phyloP scores from a whole-genome alignment of 108 stramenopile species.

The Nannochloropsis salina region DNA sequence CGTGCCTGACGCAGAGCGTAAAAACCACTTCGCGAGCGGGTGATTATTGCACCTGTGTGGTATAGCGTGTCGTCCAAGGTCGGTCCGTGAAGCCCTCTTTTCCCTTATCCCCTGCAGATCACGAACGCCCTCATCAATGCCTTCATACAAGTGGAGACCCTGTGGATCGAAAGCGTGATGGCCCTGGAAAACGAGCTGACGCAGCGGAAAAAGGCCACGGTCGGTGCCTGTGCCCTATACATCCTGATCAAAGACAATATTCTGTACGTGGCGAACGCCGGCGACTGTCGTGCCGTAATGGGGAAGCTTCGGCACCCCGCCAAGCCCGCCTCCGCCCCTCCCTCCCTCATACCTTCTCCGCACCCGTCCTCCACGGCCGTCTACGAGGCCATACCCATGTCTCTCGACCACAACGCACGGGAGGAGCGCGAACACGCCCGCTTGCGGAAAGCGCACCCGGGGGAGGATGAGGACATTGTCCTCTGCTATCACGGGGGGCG shows the following conservation, averaged over 20 bases:
- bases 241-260: conserved; percentile 42
- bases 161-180: conserved; percentile 40
- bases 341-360: background rate
- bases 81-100: conserved; percentile 20
- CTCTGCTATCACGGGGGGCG: conserved; percentile 40
- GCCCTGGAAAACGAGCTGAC: conserved; percentile 53
- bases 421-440: conserved; percentile 52
- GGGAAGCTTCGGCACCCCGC: conserved; percentile 20
- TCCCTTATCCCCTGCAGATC: background rate
- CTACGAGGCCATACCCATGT: conserved; percentile 50
- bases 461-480: conserved; percentile 56
- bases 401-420: conserved; percentile 58
- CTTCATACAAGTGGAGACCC: conserved; percentile 50
- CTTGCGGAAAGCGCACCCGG: conserved; percentile 51
- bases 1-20: background rate
- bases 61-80: background rate
- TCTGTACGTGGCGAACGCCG: conserved; percentile 57
- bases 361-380: background rate
- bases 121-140: conserved; percentile 35
- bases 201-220: conserved; percentile 53
- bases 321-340: background rate
- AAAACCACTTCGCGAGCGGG: no score
- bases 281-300: conserved; percentile 56
- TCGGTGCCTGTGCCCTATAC: conserved; percentile 56
- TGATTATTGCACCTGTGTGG: no score